These are phyloP conservation scores for Rhodotorula mucilaginosa DNA, from an alignment of 1,284 basidiomycete genomes.

Conservation along the genomic window DNA sequence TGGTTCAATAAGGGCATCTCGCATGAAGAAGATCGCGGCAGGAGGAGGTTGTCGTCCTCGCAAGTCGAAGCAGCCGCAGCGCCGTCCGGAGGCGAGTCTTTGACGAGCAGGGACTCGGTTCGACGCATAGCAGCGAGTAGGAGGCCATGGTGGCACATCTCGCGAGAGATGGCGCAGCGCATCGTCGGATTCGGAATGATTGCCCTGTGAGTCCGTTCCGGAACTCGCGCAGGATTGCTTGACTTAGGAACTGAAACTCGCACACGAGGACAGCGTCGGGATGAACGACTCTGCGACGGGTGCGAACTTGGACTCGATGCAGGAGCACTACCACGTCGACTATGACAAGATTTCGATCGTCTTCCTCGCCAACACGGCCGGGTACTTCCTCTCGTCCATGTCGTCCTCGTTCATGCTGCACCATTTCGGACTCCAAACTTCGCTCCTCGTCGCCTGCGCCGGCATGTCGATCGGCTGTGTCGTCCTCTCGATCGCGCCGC, in stretches of 20 bases:
- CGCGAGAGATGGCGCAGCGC: conserved; percentile 19
- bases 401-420: conserved; percentile 32
- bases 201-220: conserved; percentile 9
- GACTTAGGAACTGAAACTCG: no score
- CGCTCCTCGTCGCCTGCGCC: conserved; percentile 15
- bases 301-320: conserved; percentile 37
- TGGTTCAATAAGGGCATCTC: neutral
- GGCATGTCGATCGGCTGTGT: conserved; percentile 23
- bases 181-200: conserved; percentile 34
- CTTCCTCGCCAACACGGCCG: conserved; percentile 29
- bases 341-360: conserved; percentile 36
- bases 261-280: neutral
- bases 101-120: neutral
- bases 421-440: conserved; percentile 25
- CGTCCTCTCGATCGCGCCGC: conserved; percentile 25
- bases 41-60: neutral
- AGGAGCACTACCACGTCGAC: conserved; percentile 28
- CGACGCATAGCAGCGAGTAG: neutral
- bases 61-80: conserved; percentile 4
- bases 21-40: neutral
- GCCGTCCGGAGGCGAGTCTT: neutral
- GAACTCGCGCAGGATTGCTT: neutral
- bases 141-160: neutral
- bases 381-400: conserved; percentile 33
- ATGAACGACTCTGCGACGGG: conserved; percentile 36